phyloP scores from a whole-genome alignment of 1,139 yeast genomes.

The Suzukiozyma palmioleophila region DNA sequence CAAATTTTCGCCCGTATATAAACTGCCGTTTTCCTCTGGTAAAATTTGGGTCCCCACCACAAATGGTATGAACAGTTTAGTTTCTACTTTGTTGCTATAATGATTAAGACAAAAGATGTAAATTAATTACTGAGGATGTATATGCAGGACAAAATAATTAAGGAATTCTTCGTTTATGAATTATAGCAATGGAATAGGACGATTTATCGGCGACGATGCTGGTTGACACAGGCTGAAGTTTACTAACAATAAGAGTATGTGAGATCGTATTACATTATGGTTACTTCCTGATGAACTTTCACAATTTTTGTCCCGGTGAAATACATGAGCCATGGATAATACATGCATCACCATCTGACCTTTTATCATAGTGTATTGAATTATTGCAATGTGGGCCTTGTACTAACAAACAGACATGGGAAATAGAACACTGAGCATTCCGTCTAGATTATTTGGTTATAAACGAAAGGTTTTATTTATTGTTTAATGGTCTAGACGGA shows the following conservation, averaged over 20 bases:
- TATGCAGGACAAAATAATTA: constrained; percentile 57
- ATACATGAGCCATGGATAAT: constrained; percentile 56
- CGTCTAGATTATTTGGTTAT: constrained; percentile 8
- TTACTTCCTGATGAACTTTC: constrained; percentile 26
- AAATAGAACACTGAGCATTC: constrained; percentile 7
- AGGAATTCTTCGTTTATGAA: constrained; percentile 70
- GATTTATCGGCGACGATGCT: neutral
- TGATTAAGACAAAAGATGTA: constrained; percentile 14
- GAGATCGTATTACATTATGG: neutral
- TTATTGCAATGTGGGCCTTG: constrained; percentile 2
- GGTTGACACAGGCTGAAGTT: no score
- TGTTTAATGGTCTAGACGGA: constrained; percentile 8
- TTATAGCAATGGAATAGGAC: constrained; percentile 9
- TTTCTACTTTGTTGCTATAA: constrained; percentile 1
- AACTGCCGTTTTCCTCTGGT: neutral
- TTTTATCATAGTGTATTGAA: no score
- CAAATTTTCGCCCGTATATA: neutral
- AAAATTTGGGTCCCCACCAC: neutral
- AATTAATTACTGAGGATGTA: constrained; percentile 51
- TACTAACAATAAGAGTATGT: constrained; percentile 9
- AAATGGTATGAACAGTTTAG: constrained; percentile 2
- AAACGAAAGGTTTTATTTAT: constrained; percentile 3
- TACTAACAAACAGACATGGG: constrained; percentile 1
- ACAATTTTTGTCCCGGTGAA: constrained; percentile 44
- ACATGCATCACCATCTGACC: constrained; percentile 94